These are phyloP conservation scores for Anthostomella pinea DNA, from an alignment of 2,329 filamentous ascomycete genomes.

Conservation along the genomic window DNA sequence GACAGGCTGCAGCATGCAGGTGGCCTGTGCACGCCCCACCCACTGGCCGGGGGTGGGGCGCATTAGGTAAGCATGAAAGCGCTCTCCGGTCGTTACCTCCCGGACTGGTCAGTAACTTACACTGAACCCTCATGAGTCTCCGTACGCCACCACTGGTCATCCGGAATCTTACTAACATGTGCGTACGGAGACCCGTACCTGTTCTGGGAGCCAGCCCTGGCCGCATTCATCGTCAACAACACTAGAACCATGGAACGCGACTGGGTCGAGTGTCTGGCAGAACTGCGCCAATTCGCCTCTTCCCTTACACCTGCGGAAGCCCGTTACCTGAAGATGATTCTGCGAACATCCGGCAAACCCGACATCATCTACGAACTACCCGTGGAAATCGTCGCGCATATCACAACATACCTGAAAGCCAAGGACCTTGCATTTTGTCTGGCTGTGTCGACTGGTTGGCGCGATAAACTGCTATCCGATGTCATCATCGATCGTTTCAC, in stretches of 20 bases:
- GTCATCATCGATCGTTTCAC: conserved; percentile 11
- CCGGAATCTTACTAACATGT: no score
- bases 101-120: no score
- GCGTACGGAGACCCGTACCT: no score
- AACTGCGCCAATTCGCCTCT: conserved; percentile 14
- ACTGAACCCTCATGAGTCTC: no score
- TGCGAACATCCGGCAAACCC: conserved; percentile 7
- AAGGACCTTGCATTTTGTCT: conserved; percentile 19
- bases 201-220: no score
- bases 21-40: no score
- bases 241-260: neutral
- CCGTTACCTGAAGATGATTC: conserved; percentile 21
- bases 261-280: no score
- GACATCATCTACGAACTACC: conserved; percentile 23
- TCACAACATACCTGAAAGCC: conserved; percentile 14
- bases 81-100: no score
- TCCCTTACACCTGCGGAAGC: conserved; percentile 14
- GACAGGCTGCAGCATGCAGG: no score
- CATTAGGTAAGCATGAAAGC: no score
- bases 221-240: neutral
- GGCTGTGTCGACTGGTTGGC: conserved; percentile 24
- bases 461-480: conserved; percentile 19
- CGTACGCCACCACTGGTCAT: no score
- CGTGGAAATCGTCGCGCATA: conserved; percentile 19
- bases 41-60: no score